A percentile compares a stretch with the other conserved stretches of the same genome.
phyloP scores from a whole-genome alignment of 2,329 filamentous ascomycete genomes.

The Aspergillus persii region DNA sequence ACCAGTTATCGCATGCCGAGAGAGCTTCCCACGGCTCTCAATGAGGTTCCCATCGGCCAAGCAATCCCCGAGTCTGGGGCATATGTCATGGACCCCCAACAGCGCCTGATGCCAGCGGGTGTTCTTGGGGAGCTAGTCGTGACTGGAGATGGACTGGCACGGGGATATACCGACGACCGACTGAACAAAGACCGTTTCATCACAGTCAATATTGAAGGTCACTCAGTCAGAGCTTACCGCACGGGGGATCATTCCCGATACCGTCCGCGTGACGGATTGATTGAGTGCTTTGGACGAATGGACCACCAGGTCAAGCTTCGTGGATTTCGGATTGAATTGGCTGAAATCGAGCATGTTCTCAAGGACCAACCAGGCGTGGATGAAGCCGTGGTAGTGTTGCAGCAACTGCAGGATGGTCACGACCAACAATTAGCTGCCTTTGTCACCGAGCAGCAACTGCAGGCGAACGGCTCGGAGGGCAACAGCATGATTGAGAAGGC shows the following conservation, averaged over 20 bases:
- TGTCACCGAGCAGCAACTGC: background rate
- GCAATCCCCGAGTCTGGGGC: background rate
- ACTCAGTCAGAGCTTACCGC: background rate
- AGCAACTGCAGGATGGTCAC: background rate
- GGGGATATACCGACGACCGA: background rate
- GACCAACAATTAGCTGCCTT: background rate
- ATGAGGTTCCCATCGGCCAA: background rate
- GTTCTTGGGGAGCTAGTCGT: slow-evolving; percentile 4
- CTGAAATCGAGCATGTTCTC: slow-evolving; percentile 2
- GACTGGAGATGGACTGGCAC: background rate
- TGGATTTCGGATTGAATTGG: slow-evolving; percentile 3
- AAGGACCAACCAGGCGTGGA: background rate
- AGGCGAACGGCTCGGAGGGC: background rate
- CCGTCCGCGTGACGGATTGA: background rate
- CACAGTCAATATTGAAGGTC: background rate
- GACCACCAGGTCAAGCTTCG: slow-evolving; percentile 7
- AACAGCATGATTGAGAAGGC: background rate
- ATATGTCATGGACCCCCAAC: background rate
- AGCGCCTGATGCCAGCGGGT: background rate
- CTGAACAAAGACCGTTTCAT: background rate
- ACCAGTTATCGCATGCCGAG: background rate
- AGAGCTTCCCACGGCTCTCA: background rate
- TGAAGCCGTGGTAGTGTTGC: background rate
- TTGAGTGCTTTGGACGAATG: slow-evolving; percentile 4
- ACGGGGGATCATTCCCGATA: slow-evolving; percentile 3